Evolutionary conservation across 805 yeast species (phyloP).

Genomic region (Spathaspora arborariae): DNA sequence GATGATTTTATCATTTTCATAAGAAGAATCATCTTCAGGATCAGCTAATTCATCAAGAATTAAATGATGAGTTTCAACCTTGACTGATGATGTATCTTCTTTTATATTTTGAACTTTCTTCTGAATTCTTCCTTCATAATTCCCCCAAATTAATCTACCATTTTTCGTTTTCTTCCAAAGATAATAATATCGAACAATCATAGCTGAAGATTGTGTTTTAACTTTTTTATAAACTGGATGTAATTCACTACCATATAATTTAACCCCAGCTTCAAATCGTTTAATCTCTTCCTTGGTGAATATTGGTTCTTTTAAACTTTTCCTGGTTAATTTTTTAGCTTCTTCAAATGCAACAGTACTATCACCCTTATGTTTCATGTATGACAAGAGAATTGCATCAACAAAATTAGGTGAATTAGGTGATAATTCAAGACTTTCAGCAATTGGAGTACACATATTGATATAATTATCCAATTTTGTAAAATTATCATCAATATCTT

Average conservation of each 20-base stretch:
- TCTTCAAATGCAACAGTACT: slow-evolving; percentile 43
- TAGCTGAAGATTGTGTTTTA: slow-evolving; percentile 67
- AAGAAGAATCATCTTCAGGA: slow-evolving; percentile 67
- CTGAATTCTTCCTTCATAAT: slow-evolving; percentile 64
- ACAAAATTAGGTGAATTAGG: slow-evolving; percentile 77
- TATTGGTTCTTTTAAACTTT: slow-evolving; percentile 71
- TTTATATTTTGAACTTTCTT: slow-evolving; percentile 45
- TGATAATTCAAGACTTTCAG: slow-evolving; percentile 49
- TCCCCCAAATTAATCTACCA: slow-evolving; percentile 81
- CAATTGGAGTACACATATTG: slow-evolving; percentile 50
- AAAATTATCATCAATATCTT: slow-evolving; percentile 24
- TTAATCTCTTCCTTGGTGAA: slow-evolving; percentile 59
- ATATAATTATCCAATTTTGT: slow-evolving; percentile 51
- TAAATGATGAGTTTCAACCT: slow-evolving; percentile 1
- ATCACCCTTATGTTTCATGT: slow-evolving; percentile 52
- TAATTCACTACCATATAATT: slow-evolving; percentile 71
- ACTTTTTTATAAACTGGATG: slow-evolving; percentile 70
- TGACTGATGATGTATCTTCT: slow-evolving; percentile 9
- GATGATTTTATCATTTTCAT: slow-evolving; percentile 50
- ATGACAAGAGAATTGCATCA: slow-evolving; percentile 62
- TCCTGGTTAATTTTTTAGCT: slow-evolving; percentile 49
- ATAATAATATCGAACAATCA: slow-evolving; percentile 83
- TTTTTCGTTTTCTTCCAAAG: slow-evolving; percentile 84
- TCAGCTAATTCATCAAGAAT: slow-evolving; percentile 51
- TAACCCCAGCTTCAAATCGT: slow-evolving; percentile 72